phyloP scores from a whole-genome alignment of 2,329 filamentous ascomycete genomes.

The Coleophoma crateriformis region DNA sequence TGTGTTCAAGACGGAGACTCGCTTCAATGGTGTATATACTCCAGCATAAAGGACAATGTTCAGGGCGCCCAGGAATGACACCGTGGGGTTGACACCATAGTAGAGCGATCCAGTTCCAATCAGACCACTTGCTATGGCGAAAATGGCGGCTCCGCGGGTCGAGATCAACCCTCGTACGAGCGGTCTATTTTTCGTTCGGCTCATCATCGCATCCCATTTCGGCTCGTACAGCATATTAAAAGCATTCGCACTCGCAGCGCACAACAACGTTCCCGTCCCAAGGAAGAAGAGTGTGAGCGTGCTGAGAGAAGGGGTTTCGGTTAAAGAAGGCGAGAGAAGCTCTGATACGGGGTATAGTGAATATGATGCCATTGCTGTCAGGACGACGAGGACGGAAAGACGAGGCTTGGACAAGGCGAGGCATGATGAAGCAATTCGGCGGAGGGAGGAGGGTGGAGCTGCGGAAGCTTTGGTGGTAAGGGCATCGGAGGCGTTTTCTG shows the following conservation, averaged over 20 bases:
- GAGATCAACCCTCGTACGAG: slow-evolving; percentile 78
- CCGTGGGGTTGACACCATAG: slow-evolving; percentile 90
- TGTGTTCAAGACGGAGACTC: slow-evolving; percentile 80
- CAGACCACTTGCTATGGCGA: slow-evolving; percentile 69
- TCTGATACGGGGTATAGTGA: slow-evolving; percentile 89
- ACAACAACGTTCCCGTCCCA: slow-evolving; percentile 81
- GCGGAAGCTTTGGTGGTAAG: slow-evolving; percentile 46
- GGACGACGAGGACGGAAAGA: slow-evolving; percentile 82
- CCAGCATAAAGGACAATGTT: slow-evolving; percentile 91
- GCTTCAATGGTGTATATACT: slow-evolving; percentile 88
- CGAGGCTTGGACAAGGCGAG: slow-evolving; percentile 94
- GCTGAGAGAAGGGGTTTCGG: slow-evolving; percentile 71
- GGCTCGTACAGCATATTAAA: slow-evolving; percentile 98
- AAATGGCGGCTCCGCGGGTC: slow-evolving; percentile 64
- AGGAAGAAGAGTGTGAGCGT: slow-evolving; percentile 90
- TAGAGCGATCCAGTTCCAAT: slow-evolving; percentile 70
- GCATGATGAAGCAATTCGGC: slow-evolving; percentile 70
- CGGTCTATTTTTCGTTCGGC: slow-evolving; percentile 83
- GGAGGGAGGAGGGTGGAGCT: slow-evolving; percentile 45
- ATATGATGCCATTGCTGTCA: slow-evolving; percentile 87
- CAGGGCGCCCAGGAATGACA: slow-evolving; percentile 73
- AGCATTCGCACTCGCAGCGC: slow-evolving; percentile 86
- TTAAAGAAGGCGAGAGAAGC: slow-evolving; percentile 65
- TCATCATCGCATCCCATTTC: slow-evolving; percentile 86
- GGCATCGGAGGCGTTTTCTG: slow-evolving; percentile 47